Percentiles rank a stretch among this genome's conserved stretches.
Conservation (phyloP, 306 rosid genomes). For the Nissolia schottii region DNA sequence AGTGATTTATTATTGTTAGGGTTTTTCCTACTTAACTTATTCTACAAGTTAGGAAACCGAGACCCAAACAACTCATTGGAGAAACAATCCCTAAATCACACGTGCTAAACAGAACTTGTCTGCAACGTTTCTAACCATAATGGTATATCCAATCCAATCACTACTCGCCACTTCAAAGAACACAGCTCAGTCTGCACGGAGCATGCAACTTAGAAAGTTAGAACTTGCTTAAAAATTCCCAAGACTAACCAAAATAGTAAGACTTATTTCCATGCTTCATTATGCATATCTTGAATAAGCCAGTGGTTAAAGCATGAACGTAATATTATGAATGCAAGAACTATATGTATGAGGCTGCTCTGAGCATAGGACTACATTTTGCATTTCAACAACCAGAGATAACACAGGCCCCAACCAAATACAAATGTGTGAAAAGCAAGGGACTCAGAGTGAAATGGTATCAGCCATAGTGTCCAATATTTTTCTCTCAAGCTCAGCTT, state of each 20-base stretch:
- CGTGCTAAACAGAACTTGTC: not conserved
- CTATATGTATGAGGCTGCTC: slow-evolving; percentile 3
- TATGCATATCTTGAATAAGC: not conserved
- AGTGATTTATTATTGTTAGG: not conserved
- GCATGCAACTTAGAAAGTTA: not conserved
- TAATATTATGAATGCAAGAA: not conserved
- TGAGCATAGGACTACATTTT: slow-evolving; percentile 7
- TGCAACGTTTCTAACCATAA: not conserved
- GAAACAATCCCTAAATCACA: not conserved
- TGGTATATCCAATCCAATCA: not conserved
- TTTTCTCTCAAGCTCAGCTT: slow-evolving; percentile 44
- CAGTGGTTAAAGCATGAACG: not conserved
- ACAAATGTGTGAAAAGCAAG: slow-evolving; percentile 11
- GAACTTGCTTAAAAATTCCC: not conserved
- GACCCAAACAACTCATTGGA: not conserved
- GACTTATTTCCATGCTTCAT: not conserved
- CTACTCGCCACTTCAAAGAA: not conserved
- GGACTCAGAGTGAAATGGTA: slow-evolving; percentile 31
- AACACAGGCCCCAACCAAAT: not conserved
- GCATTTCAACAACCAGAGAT: not conserved
- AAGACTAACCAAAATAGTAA: not conserved
- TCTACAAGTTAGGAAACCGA: not conserved
- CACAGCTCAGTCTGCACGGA: not conserved
- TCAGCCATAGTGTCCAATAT: slow-evolving; percentile 26
- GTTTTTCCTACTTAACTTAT: not conserved